Conservation (phyloP, 2,329 filamentous ascomycete genomes). For the Dendrostoma leiphaemia region DNA sequence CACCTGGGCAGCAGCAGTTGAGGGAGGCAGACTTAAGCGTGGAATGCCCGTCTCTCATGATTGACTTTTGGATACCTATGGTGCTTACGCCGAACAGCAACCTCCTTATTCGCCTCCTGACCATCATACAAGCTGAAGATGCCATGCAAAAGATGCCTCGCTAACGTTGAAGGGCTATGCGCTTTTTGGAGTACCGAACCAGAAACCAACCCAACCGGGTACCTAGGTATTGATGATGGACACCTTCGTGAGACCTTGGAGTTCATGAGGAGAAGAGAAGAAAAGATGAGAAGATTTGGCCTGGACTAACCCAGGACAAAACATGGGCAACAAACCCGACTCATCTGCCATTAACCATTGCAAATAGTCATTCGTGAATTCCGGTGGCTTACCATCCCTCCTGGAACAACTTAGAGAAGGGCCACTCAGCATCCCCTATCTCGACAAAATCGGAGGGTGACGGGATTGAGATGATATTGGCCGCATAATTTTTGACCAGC, state of each 20-base stretch:
- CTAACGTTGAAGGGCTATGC: constrained; percentile 1
- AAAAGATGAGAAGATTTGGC: not conserved
- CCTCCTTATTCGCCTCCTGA: not conserved
- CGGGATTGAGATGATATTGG: not conserved
- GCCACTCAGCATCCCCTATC: constrained; percentile 14
- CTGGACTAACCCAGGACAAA: not conserved
- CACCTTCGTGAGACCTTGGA: not conserved
- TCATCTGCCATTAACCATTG: not conserved
- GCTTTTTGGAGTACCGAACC: not conserved
- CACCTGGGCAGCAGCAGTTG: too few relatives aligned
- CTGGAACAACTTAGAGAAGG: constrained; percentile 13
- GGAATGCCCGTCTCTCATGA: not conserved
- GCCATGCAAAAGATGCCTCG: not conserved
- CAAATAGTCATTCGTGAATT: constrained; percentile 1
- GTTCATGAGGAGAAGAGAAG: not conserved
- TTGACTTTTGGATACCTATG: not conserved
- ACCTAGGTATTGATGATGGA: not conserved
- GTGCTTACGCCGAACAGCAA: not conserved
- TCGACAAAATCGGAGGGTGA: constrained; percentile 10
- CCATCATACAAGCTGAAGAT: not conserved
- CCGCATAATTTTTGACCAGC: constrained; percentile 1
- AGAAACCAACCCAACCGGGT: not conserved
- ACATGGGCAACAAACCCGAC: not conserved
- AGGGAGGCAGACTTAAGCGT: too few relatives aligned
- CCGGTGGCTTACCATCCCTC: constrained; percentile 14